Evolutionary conservation across 345 rosid genomes (phyloP).

Genomic region (Eutrema japonicum): DNA sequence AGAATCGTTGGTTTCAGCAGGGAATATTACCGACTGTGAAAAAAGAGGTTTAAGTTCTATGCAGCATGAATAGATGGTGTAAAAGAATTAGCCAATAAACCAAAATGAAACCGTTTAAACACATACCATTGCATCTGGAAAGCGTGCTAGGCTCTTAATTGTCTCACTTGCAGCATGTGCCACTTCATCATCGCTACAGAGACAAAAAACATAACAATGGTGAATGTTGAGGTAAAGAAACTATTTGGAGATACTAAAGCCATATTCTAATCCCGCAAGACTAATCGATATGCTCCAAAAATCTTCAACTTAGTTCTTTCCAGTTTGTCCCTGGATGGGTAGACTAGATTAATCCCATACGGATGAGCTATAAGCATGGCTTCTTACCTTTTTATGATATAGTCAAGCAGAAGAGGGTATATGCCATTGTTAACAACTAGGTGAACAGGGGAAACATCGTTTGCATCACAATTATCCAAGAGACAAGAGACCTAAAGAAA

Average conservation of each 20-base stretch:
- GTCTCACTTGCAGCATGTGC: conserved; percentile 76
- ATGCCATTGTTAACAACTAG: conserved; percentile 57
- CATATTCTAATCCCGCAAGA: neutral
- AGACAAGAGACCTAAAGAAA: conserved; percentile 60
- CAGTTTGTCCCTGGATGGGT: neutral
- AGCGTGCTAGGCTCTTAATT: conserved; percentile 62
- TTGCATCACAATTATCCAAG: conserved; percentile 54
- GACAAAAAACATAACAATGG: neutral
- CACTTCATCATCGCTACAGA: conserved; percentile 71
- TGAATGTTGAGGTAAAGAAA: conserved; percentile 13
- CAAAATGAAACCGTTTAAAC: conserved; percentile 25
- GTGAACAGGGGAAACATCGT: conserved; percentile 53
- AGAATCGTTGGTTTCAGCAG: conserved; percentile 52
- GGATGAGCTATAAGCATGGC: neutral
- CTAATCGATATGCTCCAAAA: conserved; percentile 1
- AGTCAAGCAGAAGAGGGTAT: conserved; percentile 79
- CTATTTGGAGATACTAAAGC: neutral
- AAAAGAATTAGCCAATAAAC: conserved; percentile 9
- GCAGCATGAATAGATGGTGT: conserved; percentile 3
- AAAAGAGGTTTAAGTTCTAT: conserved; percentile 22
- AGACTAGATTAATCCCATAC: conserved; percentile 4
- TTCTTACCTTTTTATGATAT: conserved; percentile 67
- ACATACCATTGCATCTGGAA: conserved; percentile 73
- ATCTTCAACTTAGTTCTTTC: neutral
- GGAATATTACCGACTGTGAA: conserved; percentile 68